Evolutionary conservation across 345 rosid species (phyloP).

Genomic region (Draba incana): DNA sequence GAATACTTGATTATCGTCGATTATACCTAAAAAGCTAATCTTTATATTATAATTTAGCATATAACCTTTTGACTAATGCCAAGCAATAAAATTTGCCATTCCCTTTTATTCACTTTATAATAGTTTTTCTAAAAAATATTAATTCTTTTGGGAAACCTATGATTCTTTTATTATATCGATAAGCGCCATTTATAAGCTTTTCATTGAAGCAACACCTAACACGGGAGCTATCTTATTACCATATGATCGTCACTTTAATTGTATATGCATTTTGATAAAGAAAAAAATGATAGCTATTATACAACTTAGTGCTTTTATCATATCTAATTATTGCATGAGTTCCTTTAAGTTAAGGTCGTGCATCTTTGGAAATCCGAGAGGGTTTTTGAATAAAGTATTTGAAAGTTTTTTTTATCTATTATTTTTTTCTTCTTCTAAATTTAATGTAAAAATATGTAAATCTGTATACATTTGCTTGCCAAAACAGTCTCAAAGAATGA

Average conservation of each 20-base stretch:
- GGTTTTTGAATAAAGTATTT: conserved; percentile 43
- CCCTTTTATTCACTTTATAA: conserved; percentile 41
- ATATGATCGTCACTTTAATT: conserved; percentile 29
- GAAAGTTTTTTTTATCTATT: not conserved
- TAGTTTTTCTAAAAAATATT: conserved; percentile 26
- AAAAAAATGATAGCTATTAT: conserved; percentile 25
- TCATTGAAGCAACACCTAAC: conserved; percentile 46
- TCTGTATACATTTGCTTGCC: conserved; percentile 10
- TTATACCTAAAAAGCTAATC: conserved; percentile 30
- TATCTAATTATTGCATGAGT: conserved; percentile 49
- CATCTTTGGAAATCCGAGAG: conserved; percentile 54
- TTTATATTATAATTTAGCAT: conserved; percentile 26
- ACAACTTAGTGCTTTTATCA: conserved; percentile 40
- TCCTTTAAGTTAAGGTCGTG: conserved; percentile 39
- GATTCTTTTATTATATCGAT: conserved; percentile 35
- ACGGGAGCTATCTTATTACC: conserved; percentile 49
- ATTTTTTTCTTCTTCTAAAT: not conserved
- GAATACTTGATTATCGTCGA: conserved; percentile 27
- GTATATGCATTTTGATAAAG: conserved; percentile 17
- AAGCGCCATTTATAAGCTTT: conserved; percentile 48
- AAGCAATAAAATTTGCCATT: conserved; percentile 31
- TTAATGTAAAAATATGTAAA: not conserved
- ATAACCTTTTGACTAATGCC: conserved; percentile 55
- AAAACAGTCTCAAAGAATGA: conserved; percentile 13
- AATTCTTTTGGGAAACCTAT: conserved; percentile 25